phyloP scores from a whole-genome alignment of 139 green algal genomes.

The Edaphochlamys debaryana region DNA sequence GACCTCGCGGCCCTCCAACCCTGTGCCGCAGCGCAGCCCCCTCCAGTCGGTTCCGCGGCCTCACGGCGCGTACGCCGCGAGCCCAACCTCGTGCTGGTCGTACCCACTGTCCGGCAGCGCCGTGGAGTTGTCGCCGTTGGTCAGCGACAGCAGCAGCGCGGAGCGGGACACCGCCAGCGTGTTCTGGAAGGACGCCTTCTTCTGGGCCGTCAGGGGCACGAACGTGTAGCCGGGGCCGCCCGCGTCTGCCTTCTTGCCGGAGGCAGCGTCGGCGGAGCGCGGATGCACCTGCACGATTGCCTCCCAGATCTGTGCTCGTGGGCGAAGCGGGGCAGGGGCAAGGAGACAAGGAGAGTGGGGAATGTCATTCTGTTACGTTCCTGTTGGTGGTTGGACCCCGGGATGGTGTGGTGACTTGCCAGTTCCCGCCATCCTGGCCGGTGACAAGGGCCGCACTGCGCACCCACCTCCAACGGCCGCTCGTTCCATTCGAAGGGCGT shows the following conservation, averaged over 20 bases:
- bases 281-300: slow-evolving; percentile 21
- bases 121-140: not conserved
- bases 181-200: slow-evolving; percentile 26
- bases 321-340: too few species aligned
- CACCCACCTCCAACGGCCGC: slow-evolving; percentile 15
- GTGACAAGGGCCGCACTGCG: too few species aligned
- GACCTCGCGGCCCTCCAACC: too few species aligned
- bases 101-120: not conserved
- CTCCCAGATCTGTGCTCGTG: slow-evolving; percentile 25
- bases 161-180: slow-evolving; percentile 34
- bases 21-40: too few species aligned
- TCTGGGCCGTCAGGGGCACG: slow-evolving; percentile 21
- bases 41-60: too few species aligned
- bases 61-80: not conserved
- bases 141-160: slow-evolving; percentile 11
- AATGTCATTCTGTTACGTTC: too few species aligned
- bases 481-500: not conserved
- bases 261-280: not conserved
- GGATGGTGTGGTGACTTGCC: too few species aligned
- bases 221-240: not conserved
- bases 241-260: too few species aligned
- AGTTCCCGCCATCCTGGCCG: too few species aligned
- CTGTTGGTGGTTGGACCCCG: too few species aligned
- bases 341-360: too few species aligned
- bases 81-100: not conserved